Conservation (phyloP, 345 rosid species). For the Arabidopsis suecica region DNA sequence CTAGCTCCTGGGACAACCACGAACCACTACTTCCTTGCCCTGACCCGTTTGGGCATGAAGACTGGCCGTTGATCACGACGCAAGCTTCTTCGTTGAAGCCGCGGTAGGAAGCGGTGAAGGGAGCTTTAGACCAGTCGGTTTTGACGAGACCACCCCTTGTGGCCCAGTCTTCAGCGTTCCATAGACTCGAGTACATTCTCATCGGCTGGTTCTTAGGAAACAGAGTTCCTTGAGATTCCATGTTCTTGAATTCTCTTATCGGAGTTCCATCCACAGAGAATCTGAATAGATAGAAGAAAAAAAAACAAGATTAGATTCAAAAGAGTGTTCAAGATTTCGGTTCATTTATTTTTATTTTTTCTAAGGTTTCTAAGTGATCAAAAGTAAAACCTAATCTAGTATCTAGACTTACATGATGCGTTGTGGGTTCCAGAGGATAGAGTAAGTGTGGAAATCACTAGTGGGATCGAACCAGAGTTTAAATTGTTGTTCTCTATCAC, state of each 20-base stretch:
- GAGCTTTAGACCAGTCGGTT: constrained; percentile 41
- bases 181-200: constrained; percentile 42
- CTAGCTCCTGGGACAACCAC: constrained; percentile 37
- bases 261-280: constrained; percentile 60
- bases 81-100: constrained; percentile 37
- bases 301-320: constrained; percentile 14
- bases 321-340: neutral
- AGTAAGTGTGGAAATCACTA: constrained; percentile 66
- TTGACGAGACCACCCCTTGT: constrained; percentile 35
- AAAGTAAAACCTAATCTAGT: neutral
- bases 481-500: constrained; percentile 69
- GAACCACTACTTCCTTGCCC: constrained; percentile 33
- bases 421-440: constrained; percentile 68
- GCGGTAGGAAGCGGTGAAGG: constrained; percentile 35
- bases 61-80: constrained; percentile 15
- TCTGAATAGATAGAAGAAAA: constrained; percentile 23
- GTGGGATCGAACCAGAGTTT: constrained; percentile 76
- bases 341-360: too few species aligned
- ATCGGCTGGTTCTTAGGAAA: constrained; percentile 38
- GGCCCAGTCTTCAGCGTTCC: constrained; percentile 41
- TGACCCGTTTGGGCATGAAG: constrained; percentile 19
- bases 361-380: neutral
- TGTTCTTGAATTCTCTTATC: constrained; percentile 55
- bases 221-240: constrained; percentile 46
- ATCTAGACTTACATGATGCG: constrained; percentile 53